These are phyloP conservation scores for Aureobasidium melanogenum DNA, from an alignment of 2,329 filamentous ascomycete species.

Conservation along the genomic window DNA sequence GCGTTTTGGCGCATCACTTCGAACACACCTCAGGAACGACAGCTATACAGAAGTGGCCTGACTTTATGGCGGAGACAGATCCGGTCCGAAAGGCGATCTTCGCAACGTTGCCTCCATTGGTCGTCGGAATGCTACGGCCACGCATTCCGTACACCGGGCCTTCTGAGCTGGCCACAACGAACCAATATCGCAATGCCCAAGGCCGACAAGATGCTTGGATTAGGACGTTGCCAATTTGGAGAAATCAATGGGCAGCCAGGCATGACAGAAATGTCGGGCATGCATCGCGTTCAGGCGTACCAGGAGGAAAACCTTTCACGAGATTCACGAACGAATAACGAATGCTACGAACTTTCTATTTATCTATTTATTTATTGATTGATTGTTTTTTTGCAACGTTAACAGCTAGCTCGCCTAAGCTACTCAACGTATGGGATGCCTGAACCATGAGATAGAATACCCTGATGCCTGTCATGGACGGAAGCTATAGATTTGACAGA, in stretches of 20 bases:
- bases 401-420: neutral
- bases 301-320: neutral
- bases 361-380: too few species aligned
- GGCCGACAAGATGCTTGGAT: neutral
- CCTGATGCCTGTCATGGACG: neutral
- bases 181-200: neutral
- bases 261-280: neutral
- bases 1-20: too few species aligned
- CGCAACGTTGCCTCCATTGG: too few species aligned
- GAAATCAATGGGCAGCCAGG: neutral
- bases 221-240: too few species aligned
- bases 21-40: too few species aligned
- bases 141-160: neutral
- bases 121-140: neutral
- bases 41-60: too few species aligned
- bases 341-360: neutral
- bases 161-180: neutral
- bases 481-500: neutral
- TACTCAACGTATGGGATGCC: neutral
- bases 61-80: too few species aligned
- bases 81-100: too few species aligned
- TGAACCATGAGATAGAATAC: neutral
- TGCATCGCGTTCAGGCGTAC: neutral
- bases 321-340: slow-evolving; percentile 1
- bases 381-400: neutral